Evolutionary conservation across 441 rosid genomes (phyloP), one percentile per base, ranked within the genome.

Genomic region (Populus tomentosa): DNA sequence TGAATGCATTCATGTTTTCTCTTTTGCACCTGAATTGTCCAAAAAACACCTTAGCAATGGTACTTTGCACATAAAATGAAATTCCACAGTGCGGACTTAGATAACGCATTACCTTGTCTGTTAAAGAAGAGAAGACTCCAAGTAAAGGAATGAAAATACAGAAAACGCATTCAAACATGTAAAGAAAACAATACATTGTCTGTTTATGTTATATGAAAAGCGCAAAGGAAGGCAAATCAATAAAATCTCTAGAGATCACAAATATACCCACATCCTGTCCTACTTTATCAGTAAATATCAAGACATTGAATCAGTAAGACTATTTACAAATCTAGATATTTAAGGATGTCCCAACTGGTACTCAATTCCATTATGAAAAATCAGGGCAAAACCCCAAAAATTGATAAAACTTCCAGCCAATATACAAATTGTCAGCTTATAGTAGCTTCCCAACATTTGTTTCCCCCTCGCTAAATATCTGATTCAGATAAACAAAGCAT

Each of bases 1-100:
- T 88, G 81, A 87, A 90, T 26, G 91, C 92, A 67, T 86, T 89
- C 94, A 87, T 90, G 50, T 82, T 78, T 77, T 72, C 77, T 56
- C 50, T 7, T 20, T 46, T 62, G 64, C 20, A 50, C 75, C 73
- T 80, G 73, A 9, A 50, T 21, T 26, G 14, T 18, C 61, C 38
- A 62, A 50, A 65, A 67, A 6, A 73, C 64, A 77, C 32, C 73
- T 70, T 21, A 24, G 53, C 67, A 1, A 69, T 11, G 64, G 40
- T 24, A 67, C n/a, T 56, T n/a, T 30, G 67, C 21, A 10, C 7
- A 24, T 33, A 64, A 70, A 72, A 23, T 33, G 33, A 33, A 18
- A 11, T 38, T 7, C 42, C 20, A 68, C 30, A 38, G 50, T 1
- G 24, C 26, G 28, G 28, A 26, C 28, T 26, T 26, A 26, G 28